Evolutionary conservation across 257 asterid genomes (phyloP).

Genomic region (Haberlea rhodopensis): DNA sequence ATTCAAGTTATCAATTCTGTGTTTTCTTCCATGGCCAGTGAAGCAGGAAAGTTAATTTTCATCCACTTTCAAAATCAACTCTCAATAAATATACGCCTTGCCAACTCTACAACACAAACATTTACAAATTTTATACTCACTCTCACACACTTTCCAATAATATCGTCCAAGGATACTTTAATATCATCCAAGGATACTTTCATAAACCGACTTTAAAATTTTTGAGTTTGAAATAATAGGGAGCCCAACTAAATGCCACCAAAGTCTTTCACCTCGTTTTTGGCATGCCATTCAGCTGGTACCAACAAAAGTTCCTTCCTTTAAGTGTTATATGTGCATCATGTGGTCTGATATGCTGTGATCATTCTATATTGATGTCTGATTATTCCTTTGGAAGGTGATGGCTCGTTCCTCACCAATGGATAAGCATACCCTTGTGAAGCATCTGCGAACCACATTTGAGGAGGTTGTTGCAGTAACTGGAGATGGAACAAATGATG

Average conservation of each 20-base stretch:
- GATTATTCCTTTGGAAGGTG: slow-evolving; percentile 41
- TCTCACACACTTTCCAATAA: not conserved
- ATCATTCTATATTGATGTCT: not conserved
- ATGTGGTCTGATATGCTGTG: not conserved
- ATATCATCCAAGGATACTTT: not conserved
- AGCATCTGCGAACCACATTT: slow-evolving; percentile 66
- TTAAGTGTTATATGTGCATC: not conserved
- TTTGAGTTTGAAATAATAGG: not conserved
- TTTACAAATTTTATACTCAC: not conserved
- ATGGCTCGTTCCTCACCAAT: slow-evolving; percentile 96
- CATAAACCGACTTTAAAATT: not conserved
- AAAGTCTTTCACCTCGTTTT: not conserved
- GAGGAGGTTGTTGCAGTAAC: slow-evolving; percentile 94
- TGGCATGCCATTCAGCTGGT: not conserved
- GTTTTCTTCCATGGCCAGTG: not conserved
- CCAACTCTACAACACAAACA: not conserved
- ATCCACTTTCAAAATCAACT: not conserved
- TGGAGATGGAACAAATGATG: slow-evolving; percentile 95
- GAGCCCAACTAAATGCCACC: not conserved
- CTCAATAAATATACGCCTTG: not conserved
- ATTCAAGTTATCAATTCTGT: slow-evolving; percentile 7
- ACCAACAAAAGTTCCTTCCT: not conserved
- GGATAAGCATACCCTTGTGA: slow-evolving; percentile 87
- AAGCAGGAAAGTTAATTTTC: not conserved
- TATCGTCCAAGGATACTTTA: too few species aligned